Conservation (phyloP, 2,329 filamentous ascomycete species). For the Fusarium falciforme region DNA sequence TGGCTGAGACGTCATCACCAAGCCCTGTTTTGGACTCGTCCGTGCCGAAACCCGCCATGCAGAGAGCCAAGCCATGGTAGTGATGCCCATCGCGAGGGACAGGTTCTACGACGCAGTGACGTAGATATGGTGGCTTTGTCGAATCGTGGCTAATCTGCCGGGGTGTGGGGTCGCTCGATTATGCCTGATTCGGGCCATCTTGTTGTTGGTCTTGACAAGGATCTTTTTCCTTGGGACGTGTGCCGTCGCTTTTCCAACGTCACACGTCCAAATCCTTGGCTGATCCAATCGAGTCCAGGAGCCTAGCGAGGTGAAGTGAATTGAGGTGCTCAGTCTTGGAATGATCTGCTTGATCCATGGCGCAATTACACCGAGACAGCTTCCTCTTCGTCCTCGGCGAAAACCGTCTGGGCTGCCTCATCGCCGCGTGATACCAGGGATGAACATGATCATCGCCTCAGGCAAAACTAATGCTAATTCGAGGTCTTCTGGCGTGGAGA, state of each 20-base stretch:
- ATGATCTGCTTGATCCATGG: conserved; percentile 13
- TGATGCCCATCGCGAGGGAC: conserved; percentile 30
- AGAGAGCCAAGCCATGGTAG: conserved; percentile 22
- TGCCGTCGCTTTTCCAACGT: conserved; percentile 16
- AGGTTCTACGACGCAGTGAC: conserved; percentile 35
- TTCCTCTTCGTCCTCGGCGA: not conserved
- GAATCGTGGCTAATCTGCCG: conserved; percentile 35
- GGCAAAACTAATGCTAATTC: conserved; percentile 25
- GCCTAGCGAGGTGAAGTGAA: not conserved
- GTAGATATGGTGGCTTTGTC: conserved; percentile 42
- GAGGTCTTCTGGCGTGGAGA: conserved; percentile 14
- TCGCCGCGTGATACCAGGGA: conserved; percentile 23
- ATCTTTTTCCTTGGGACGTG: not conserved
- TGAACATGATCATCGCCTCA: conserved; percentile 24
- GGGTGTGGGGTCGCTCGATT: conserved; percentile 30
- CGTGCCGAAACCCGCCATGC: conserved; percentile 30
- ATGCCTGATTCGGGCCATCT: conserved; percentile 38
- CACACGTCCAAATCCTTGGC: conserved; percentile 34
- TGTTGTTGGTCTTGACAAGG: conserved; percentile 7
- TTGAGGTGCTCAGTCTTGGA: conserved; percentile 8
- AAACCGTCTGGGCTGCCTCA: not conserved
- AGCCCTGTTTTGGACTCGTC: conserved; percentile 24
- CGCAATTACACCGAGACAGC: conserved; percentile 13
- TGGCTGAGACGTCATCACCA: conserved; percentile 42
- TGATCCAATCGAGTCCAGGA: conserved; percentile 16